Conservation (phyloP, 768 basidiomycete genomes). For the Lyophyllum shimeji region DNA sequence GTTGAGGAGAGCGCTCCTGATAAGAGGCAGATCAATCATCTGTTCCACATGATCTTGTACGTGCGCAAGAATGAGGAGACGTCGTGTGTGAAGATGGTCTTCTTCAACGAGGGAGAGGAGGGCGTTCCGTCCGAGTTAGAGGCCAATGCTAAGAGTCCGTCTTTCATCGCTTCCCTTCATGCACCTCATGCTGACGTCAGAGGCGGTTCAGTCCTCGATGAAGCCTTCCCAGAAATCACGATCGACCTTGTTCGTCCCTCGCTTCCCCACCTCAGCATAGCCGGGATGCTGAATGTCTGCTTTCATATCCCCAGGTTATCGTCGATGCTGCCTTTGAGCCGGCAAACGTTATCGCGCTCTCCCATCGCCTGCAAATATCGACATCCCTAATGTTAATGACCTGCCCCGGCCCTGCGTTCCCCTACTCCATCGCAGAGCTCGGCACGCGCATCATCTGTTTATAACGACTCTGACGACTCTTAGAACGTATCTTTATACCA, state of each 20-base stretch:
- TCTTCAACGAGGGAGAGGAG: slow-evolving; percentile 54
- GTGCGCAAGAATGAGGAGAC: slow-evolving; percentile 71
- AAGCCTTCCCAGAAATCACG: slow-evolving; percentile 65
- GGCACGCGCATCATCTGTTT: slow-evolving; percentile 49
- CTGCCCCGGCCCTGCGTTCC: slow-evolving; percentile 50
- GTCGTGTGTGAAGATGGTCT: slow-evolving; percentile 64
- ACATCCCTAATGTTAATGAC: slow-evolving; percentile 62
- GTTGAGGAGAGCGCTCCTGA: neutral
- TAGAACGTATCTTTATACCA: neutral
- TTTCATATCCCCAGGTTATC: slow-evolving; percentile 35
- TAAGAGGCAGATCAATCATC: slow-evolving; percentile 52
- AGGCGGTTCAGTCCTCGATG: slow-evolving; percentile 44
- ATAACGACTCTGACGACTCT: slow-evolving; percentile 16
- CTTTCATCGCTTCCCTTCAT: neutral
- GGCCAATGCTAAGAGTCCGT: slow-evolving; percentile 61
- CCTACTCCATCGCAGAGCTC: slow-evolving; percentile 45
- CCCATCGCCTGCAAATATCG: slow-evolving; percentile 47
- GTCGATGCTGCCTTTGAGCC: slow-evolving; percentile 46
- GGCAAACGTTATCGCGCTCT: slow-evolving; percentile 45
- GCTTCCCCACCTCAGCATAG: neutral
- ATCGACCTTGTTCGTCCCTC: slow-evolving; percentile 52
- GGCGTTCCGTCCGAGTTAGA: slow-evolving; percentile 69
- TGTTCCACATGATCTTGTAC: slow-evolving; percentile 68
- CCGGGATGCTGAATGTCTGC: neutral
- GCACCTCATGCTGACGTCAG: neutral